Percentiles rank a stretch among this genome's conserved stretches.
These are phyloP conservation scores for Pseudogymnoascus sp. DNA, from an alignment of 2,329 filamentous ascomycete species.

Conservation along the genomic window DNA sequence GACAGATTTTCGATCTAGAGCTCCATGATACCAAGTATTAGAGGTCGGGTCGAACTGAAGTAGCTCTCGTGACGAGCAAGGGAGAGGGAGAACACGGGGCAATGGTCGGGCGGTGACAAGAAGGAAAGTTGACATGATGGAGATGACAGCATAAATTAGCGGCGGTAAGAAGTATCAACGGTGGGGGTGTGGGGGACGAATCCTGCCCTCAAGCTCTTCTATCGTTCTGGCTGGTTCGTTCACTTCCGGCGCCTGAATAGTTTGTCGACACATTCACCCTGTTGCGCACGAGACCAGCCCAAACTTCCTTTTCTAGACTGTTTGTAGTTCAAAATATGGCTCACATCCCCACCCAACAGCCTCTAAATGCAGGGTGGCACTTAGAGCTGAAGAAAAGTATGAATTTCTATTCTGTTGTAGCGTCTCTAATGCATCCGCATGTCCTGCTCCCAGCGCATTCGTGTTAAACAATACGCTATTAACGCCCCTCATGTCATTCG, in stretches of 20 bases:
- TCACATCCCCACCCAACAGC: not conserved
- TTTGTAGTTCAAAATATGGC: not conserved
- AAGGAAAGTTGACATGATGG: too few species aligned
- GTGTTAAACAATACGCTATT: conserved; percentile 3
- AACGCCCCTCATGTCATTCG: conserved; percentile 7
- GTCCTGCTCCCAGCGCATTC: not conserved
- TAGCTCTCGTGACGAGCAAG: too few species aligned
- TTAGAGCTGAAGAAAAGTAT: not conserved
- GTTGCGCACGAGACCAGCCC: not conserved
- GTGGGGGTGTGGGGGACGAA: not conserved
- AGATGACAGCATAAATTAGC: not conserved
- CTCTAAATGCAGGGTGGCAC: too few species aligned
- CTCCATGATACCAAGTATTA: too few species aligned
- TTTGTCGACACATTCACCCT: not conserved
- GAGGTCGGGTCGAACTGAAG: too few species aligned
- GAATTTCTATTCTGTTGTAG: not conserved
- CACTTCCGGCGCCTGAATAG: not conserved
- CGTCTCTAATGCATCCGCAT: not conserved
- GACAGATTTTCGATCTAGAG: too few species aligned
- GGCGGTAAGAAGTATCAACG: not conserved
- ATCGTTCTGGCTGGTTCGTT: not conserved
- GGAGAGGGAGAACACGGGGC: too few species aligned
- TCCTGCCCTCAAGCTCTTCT: not conserved
- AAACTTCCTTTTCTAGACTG: not conserved
- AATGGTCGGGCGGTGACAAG: too few species aligned